These are phyloP conservation scores for Penicillium goetzii DNA, from an alignment of 495 filamentous ascomycete species.

Conservation along the genomic window DNA sequence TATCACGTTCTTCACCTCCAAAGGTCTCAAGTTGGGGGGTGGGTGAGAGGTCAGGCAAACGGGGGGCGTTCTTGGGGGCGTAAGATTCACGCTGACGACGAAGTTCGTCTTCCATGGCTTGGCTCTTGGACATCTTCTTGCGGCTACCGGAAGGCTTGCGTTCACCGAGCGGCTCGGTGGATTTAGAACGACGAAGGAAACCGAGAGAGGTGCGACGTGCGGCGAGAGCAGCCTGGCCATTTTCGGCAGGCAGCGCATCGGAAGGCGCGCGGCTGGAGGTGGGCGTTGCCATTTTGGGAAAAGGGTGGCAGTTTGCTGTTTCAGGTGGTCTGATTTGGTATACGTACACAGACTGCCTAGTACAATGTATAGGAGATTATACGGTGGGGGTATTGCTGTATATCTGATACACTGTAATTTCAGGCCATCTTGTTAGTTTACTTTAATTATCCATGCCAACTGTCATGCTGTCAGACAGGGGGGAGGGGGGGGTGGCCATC, in stretches of 20 bases:
- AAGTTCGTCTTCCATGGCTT: constrained; percentile 66
- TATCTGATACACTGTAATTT: constrained; percentile 7
- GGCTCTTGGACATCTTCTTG: constrained; percentile 65
- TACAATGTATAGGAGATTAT: neutral
- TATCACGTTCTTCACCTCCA: constrained; percentile 65
- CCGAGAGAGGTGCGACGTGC: constrained; percentile 51
- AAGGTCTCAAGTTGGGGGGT: constrained; percentile 69
- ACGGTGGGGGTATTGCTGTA: neutral
- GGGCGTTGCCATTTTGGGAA: constrained; percentile 28
- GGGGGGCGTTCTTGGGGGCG: constrained; percentile 72
- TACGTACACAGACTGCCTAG: neutral
- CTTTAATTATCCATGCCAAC: neutral
- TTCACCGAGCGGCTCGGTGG: constrained; percentile 60
- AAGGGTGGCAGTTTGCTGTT: constrained; percentile 2
- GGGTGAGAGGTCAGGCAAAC: constrained; percentile 75
- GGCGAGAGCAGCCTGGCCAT: constrained; percentile 28
- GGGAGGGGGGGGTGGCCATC: no score
- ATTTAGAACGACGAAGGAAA: constrained; percentile 82
- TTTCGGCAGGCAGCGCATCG: constrained; percentile 31
- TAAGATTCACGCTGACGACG: constrained; percentile 68
- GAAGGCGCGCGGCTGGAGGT: constrained; percentile 28
- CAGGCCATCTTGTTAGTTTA: constrained; percentile 1
- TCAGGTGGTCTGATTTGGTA: constrained; percentile 3
- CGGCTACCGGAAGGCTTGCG: constrained; percentile 58
- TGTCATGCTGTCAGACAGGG: neutral